Percentiles rank a stretch among this genome's conserved stretches.
phyloP scores from a whole-genome alignment of 495 filamentous ascomycete genomes.

The Hypoxylon lenormandii region DNA sequence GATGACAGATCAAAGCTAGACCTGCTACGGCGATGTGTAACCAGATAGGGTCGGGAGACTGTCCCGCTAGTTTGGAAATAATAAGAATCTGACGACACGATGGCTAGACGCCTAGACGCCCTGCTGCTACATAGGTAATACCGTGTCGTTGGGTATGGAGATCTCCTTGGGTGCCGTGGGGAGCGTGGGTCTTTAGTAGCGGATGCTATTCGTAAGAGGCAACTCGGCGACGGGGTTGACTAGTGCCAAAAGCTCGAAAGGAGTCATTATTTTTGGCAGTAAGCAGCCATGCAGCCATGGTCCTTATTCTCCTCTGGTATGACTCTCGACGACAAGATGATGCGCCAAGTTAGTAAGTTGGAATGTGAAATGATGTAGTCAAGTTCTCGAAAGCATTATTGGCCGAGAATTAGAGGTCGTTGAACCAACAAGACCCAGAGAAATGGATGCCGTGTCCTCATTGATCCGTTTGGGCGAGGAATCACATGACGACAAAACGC shows the following conservation, averaged over 20 bases:
- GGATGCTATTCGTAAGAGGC: slow-evolving; percentile 7
- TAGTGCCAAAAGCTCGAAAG: not conserved
- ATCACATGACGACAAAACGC: slow-evolving; percentile 42
- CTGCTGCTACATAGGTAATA: slow-evolving; percentile 14
- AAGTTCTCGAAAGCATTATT: slow-evolving; percentile 9
- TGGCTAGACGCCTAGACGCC: not conserved
- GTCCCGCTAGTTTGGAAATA: slow-evolving; percentile 32
- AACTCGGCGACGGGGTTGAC: slow-evolving; percentile 27
- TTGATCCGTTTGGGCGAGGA: slow-evolving; percentile 17
- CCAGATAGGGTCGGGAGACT: slow-evolving; percentile 9
- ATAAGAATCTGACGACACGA: slow-evolving; percentile 39
- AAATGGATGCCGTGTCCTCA: slow-evolving; percentile 21
- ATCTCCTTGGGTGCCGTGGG: slow-evolving; percentile 22
- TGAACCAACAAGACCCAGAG: slow-evolving; percentile 20
- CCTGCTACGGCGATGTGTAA: slow-evolving; percentile 8
- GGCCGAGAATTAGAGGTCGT: slow-evolving; percentile 1
- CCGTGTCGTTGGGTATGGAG: slow-evolving; percentile 25
- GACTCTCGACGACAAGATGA: slow-evolving; percentile 2
- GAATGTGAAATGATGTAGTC: slow-evolving; percentile 4
- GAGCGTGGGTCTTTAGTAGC: slow-evolving; percentile 21
- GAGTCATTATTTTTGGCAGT: not conserved
- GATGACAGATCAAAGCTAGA: slow-evolving; percentile 29
- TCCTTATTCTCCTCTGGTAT: slow-evolving; percentile 6
- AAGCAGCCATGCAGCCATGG: not conserved
- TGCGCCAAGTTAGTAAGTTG: slow-evolving; percentile 1